Evolutionary conservation across 805 yeast genomes (phyloP), one percentile per base, ranked within the genome.

Genomic region (Ogataea methylovora): DNA sequence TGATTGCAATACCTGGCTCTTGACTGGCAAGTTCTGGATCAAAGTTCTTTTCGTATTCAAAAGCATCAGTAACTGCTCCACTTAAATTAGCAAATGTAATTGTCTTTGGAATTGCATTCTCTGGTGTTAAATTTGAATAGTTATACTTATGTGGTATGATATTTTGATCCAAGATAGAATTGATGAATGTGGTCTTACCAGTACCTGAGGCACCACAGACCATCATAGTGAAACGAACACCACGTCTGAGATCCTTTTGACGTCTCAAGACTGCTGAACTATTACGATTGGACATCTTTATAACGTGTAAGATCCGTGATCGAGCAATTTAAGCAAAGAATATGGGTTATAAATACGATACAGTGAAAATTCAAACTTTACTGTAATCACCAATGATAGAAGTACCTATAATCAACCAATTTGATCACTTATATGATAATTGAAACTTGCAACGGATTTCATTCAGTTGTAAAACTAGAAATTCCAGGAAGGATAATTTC

Each of bases 1-100:
- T 80, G 44, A 83, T 72, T 7, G 87, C 78, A 37, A 82, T 75
- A 3, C 90, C 88, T 2, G 88, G 81, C 51, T 82, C 88, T 45
- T 71, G 69, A 44, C 69, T 60, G 9, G 80, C 73, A n/a, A 67
- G 54, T 5, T 56, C 41, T 3, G 92, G 77, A 51, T 79, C 77
- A 56, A 83, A 83, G 30, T 67, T 71, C 37, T 74, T 63, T 36
- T 76, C 69, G 42, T 73, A 68, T 34, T 75, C 69, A 13, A 76
- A 63, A 12, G 83, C 77, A 49, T 65, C 69, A 21, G 69, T 68
- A 24, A 69, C 58, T 2, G 70, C 62, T 15, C 79, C 79, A 33
- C 74, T 70, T 38, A 75, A 63, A 22, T 80, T 76, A 8, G 79
- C 70, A 56, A 70, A 80, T 0, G 82, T 64, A 26, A 79, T 61